phyloP scores from a whole-genome alignment of 768 basidiomycete species.

The Amanita rimosa region DNA sequence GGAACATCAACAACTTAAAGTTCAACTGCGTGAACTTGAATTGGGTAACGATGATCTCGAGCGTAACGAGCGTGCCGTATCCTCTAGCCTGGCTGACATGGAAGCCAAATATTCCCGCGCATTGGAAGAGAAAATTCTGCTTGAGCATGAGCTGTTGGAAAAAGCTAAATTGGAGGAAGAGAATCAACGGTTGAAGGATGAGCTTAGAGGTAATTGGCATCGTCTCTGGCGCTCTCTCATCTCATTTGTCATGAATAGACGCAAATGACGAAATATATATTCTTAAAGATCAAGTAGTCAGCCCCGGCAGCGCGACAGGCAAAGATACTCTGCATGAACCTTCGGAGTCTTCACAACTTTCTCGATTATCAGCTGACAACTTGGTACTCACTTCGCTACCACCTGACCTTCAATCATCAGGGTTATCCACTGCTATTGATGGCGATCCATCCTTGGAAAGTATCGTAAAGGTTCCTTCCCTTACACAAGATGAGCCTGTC shows the following conservation, averaged over 20 bases:
- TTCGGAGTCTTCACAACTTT: constrained; percentile 17
- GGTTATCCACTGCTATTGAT: constrained; percentile 36
- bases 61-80: constrained; percentile 82
- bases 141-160: constrained; percentile 90
- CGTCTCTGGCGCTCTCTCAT: neutral
- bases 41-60: constrained; percentile 98
- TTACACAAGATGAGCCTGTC: constrained; percentile 32
- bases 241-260: constrained; percentile 37
- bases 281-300: constrained; percentile 61
- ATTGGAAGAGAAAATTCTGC: constrained; percentile 92
- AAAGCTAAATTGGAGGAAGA: constrained; percentile 89
- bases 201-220: constrained; percentile 63
- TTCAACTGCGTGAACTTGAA: constrained; percentile 80
- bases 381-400: constrained; percentile 49
- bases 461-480: constrained; percentile 25
- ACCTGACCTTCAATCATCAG: constrained; percentile 47
- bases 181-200: constrained; percentile 83
- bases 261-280: constrained; percentile 78
- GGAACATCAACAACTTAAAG: constrained; percentile 57
- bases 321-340: constrained; percentile 21
- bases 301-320: constrained; percentile 19
- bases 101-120: constrained; percentile 85
- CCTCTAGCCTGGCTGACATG: constrained; percentile 72
- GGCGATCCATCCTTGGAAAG: constrained; percentile 23
- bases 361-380: constrained; percentile 37